A percentile compares a stretch with the other conserved stretches of the same genome.
phyloP scores from a whole-genome alignment of 2,329 filamentous ascomycete species.

The Alternaria brassicicola region DNA sequence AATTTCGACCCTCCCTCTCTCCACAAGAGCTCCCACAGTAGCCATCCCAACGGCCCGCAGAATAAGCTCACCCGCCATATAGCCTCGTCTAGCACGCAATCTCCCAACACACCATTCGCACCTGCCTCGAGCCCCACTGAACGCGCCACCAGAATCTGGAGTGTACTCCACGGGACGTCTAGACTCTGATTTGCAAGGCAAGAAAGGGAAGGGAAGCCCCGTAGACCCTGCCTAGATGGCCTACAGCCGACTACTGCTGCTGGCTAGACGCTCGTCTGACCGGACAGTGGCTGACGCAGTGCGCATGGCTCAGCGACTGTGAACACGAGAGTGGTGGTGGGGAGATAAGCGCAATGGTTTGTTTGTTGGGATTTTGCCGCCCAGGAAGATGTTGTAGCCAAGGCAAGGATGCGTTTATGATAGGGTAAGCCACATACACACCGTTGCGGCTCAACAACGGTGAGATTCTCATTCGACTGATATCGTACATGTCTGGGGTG shows the following conservation, averaged over 20 bases:
- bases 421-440: constrained; percentile 10
- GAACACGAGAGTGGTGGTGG: constrained; percentile 5
- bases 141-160: constrained; percentile 3
- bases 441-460: constrained; percentile 17
- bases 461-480: constrained; percentile 9
- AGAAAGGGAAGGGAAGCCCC: background rate
- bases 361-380: constrained; percentile 24
- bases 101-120: constrained; percentile 11
- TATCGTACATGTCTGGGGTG: constrained; percentile 1
- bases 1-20: constrained; percentile 4
- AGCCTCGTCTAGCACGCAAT: constrained; percentile 12
- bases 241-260: background rate
- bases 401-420: background rate
- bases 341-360: constrained; percentile 1
- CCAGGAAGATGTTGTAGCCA: constrained; percentile 3
- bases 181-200: background rate
- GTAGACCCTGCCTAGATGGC: constrained; percentile 8
- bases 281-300: constrained; percentile 4
- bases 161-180: constrained; percentile 6
- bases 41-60: constrained; percentile 18
- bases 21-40: constrained; percentile 4
- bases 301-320: background rate
- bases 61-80: constrained; percentile 18
- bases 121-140: background rate
- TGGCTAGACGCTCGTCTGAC: background rate